Percentiles rank a stretch among this genome's conserved stretches.
phyloP scores from a whole-genome alignment of 2,329 filamentous ascomycete species.

The Aspergillus fischeri region DNA sequence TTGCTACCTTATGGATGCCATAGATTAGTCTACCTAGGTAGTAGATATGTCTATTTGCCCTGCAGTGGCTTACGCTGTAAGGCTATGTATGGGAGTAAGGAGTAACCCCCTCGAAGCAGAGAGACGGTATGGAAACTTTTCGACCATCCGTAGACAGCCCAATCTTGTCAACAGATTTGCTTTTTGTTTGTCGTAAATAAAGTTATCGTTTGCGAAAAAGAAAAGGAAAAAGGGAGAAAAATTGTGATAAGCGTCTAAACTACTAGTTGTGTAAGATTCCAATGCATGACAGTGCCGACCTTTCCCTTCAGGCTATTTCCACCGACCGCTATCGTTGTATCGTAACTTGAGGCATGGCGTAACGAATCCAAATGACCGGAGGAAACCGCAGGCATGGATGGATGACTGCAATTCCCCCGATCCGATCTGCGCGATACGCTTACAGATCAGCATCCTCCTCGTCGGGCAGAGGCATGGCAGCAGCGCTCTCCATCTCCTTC shows the following conservation, averaged over 20 bases:
- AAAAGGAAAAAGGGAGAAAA: slow-evolving; percentile 13
- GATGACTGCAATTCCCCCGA: slow-evolving; percentile 6
- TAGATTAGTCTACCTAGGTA: background rate
- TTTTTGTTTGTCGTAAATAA: slow-evolving; percentile 8
- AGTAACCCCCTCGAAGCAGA: background rate
- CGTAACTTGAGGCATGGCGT: slow-evolving; percentile 30
- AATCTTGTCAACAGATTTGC: background rate
- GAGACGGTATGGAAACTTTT: slow-evolving; percentile 8
- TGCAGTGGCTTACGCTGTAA: background rate
- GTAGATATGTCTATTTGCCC: background rate
- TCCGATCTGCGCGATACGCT: slow-evolving; percentile 18
- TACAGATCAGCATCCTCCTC: slow-evolving; percentile 74
- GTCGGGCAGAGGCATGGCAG: slow-evolving; percentile 80
- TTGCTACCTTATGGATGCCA: background rate
- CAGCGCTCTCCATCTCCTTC: slow-evolving; percentile 81
- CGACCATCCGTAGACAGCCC: background rate
- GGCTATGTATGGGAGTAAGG: background rate
- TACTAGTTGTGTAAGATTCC: slow-evolving; percentile 26
- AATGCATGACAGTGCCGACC: slow-evolving; percentile 34
- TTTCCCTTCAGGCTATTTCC: slow-evolving; percentile 26
- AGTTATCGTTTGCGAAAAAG: slow-evolving; percentile 18
- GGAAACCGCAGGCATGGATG: slow-evolving; percentile 3
- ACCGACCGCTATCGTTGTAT: slow-evolving; percentile 35
- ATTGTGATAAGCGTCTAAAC: slow-evolving; percentile 29
- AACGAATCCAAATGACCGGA: slow-evolving; percentile 16